phyloP scores from a whole-genome alignment of 495 filamentous ascomycete species.

The Chaetomium fimeti region DNA sequence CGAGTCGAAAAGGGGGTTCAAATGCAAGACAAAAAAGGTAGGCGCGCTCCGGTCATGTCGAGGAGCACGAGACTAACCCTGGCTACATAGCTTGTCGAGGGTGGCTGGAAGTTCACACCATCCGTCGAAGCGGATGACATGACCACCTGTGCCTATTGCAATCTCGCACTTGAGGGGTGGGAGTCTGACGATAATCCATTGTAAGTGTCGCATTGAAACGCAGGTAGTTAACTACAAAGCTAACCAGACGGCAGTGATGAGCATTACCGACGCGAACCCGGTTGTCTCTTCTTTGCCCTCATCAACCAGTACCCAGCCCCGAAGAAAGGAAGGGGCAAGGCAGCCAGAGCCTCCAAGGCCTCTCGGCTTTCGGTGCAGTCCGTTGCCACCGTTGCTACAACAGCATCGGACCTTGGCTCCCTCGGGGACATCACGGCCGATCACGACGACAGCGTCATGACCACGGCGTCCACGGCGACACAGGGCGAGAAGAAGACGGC shows the following conservation, averaged over 20 bases:
- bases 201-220: slow-evolving; percentile 49
- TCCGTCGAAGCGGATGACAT: slow-evolving; percentile 76
- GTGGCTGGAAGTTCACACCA: slow-evolving; percentile 92
- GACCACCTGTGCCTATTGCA: slow-evolving; percentile 85
- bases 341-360: slow-evolving; percentile 60
- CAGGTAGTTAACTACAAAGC: not conserved
- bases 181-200: slow-evolving; percentile 84
- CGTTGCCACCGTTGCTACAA: slow-evolving; percentile 54
- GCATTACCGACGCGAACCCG: slow-evolving; percentile 71
- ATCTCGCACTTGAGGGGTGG: slow-evolving; percentile 83
- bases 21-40: slow-evolving; percentile 84
- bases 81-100: slow-evolving; percentile 72
- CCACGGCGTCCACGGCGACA: slow-evolving; percentile 55
- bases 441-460: slow-evolving; percentile 69
- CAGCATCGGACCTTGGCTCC: slow-evolving; percentile 51
- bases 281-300: slow-evolving; percentile 77
- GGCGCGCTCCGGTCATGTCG: slow-evolving; percentile 10
- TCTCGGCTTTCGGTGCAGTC: slow-evolving; percentile 73
- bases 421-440: slow-evolving; percentile 51
- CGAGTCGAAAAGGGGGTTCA: slow-evolving; percentile 82
- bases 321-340: slow-evolving; percentile 56
- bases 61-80: not conserved
- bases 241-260: slow-evolving; percentile 63
- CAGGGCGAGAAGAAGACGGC: slow-evolving; percentile 52
- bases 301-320: slow-evolving; percentile 45